phyloP scores from a whole-genome alignment of 2,329 filamentous ascomycete species.

The Xylariaceae sp. region DNA sequence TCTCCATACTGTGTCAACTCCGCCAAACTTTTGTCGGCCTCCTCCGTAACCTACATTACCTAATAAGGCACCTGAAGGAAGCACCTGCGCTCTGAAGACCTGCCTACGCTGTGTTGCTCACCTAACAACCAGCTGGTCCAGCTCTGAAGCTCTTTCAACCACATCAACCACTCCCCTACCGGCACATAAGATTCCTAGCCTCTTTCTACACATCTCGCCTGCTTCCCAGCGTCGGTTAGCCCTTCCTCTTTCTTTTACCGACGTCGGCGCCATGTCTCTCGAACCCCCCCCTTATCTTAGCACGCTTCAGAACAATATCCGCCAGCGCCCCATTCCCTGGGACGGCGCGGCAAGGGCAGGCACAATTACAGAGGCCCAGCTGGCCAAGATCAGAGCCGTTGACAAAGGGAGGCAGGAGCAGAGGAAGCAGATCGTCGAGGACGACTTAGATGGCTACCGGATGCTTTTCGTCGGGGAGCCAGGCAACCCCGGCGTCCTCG shows the following conservation, averaged over 20 bases:
- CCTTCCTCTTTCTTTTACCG: slow-evolving; percentile 17
- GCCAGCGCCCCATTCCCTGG: slow-evolving; percentile 93
- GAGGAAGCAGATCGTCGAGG: slow-evolving; percentile 75
- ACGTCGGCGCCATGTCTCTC: slow-evolving; percentile 65
- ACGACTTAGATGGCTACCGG: slow-evolving; percentile 74
- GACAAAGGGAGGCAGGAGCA: slow-evolving; percentile 95
- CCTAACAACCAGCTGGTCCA: slow-evolving; percentile 14
- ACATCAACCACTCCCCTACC: background rate
- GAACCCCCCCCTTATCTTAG: slow-evolving; percentile 81
- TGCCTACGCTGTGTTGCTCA: slow-evolving; percentile 5
- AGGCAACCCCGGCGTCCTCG: slow-evolving; percentile 68
- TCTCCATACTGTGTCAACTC: too few species aligned
- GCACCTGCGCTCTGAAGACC: background rate
- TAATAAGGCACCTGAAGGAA: background rate
- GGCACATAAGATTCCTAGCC: background rate
- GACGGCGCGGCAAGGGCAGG: slow-evolving; percentile 91
- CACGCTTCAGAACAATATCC: slow-evolving; percentile 94
- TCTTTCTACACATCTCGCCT: background rate
- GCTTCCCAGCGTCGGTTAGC: background rate
- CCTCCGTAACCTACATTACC: too few species aligned
- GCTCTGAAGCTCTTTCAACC: background rate
- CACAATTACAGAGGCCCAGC: slow-evolving; percentile 88
- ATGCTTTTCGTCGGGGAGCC: slow-evolving; percentile 72
- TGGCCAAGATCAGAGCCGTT: slow-evolving; percentile 92
- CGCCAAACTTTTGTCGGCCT: too few species aligned